A percentile compares a stretch with the other conserved stretches of the same genome.
Evolutionary conservation across 345 rosid genomes (phyloP).

Genomic region (Eucalyptus paniculata): DNA sequence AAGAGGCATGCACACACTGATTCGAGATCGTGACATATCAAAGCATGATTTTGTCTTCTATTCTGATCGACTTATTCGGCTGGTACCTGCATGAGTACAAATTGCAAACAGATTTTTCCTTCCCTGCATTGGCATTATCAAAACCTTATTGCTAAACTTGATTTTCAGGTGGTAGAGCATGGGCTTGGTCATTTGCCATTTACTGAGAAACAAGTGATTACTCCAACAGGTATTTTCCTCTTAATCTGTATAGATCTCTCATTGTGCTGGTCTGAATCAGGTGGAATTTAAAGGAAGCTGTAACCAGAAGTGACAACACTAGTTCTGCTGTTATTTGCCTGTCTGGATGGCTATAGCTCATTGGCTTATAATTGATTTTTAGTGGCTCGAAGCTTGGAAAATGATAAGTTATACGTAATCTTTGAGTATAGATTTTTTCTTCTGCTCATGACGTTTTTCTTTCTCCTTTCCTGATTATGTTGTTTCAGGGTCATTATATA

Average conservation of each 20-base stretch:
- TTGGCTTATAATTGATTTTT: neutral
- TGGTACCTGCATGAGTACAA: slow-evolving; percentile 32
- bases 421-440: neutral
- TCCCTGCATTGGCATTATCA: neutral
- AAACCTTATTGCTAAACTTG: neutral
- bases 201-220: slow-evolving; percentile 89
- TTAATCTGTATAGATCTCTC: neutral
- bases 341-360: neutral
- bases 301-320: neutral
- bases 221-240: slow-evolving; percentile 65
- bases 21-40: slow-evolving; percentile 87
- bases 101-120: neutral
- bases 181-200: slow-evolving; percentile 96
- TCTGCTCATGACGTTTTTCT: neutral
- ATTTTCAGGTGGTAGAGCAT: slow-evolving; percentile 89
- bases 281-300: neutral
- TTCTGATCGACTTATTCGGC: slow-evolving; percentile 91
- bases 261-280: neutral
- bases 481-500: slow-evolving; percentile 67
- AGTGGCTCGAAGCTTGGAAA: neutral
- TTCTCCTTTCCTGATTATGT: neutral
- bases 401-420: neutral
- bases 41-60: slow-evolving; percentile 98
- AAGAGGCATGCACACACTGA: slow-evolving; percentile 98
- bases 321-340: neutral